Evolutionary conservation across 192 early-diverging fungal genomes (phyloP).

Genomic region (Geranomyces variabilis): DNA sequence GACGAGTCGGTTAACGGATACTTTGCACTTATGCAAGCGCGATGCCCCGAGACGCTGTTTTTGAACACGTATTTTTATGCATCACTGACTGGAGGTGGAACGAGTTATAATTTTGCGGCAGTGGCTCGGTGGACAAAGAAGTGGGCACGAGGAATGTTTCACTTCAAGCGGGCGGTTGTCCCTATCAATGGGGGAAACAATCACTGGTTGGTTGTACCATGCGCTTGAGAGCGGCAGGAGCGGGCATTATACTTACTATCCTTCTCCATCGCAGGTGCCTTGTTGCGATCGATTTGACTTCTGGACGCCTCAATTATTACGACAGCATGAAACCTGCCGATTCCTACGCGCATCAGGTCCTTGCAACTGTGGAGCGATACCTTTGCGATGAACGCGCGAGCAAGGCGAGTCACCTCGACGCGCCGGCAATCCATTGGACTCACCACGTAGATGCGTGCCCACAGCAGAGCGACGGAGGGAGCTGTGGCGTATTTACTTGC

Average conservation of each 20-base stretch:
- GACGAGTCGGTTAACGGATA: conserved; percentile 43
- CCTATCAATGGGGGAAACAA: conserved; percentile 41
- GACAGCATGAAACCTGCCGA: conserved; percentile 28
- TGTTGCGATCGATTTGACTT: conserved; percentile 18
- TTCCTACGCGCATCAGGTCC: conserved; percentile 26
- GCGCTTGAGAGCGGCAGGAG: too few relatives aligned
- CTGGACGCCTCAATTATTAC: conserved; percentile 16
- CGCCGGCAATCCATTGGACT: background rate
- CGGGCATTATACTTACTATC: background rate
- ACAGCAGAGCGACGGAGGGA: conserved; percentile 35
- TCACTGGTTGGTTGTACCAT: conserved; percentile 37
- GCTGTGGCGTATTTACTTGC: conserved; percentile 46
- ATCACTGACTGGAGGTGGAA: conserved; percentile 11
- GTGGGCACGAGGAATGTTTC: conserved; percentile 27
- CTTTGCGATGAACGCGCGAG: background rate
- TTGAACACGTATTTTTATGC: conserved; percentile 42
- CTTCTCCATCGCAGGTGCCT: conserved; percentile 25
- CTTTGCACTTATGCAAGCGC: conserved; percentile 20
- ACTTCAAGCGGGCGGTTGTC: conserved; percentile 28
- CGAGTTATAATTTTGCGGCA: conserved; percentile 25
- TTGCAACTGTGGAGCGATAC: conserved; percentile 2
- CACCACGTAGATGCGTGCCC: too few relatives aligned
- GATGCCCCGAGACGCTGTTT: conserved; percentile 22
- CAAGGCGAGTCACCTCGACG: background rate
- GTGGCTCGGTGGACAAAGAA: conserved; percentile 38